phyloP scores from a whole-genome alignment of 2,329 filamentous ascomycete species.

The Ophiostoma novo-ulmi region DNA sequence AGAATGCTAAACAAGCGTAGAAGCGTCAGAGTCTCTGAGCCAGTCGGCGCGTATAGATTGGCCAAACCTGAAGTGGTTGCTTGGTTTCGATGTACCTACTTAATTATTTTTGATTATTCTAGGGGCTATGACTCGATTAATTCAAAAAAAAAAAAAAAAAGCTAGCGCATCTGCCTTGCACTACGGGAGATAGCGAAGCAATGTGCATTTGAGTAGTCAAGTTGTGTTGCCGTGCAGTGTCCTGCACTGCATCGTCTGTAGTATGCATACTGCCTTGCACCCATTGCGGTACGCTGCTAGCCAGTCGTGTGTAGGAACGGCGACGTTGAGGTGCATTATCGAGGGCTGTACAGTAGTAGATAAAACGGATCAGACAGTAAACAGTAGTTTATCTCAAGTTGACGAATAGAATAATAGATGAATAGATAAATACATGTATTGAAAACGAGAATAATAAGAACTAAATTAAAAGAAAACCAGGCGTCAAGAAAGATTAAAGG shows the following conservation, averaged over 20 bases:
- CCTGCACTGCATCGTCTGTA: neutral
- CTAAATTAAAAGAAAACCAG: neutral
- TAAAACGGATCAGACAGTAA: neutral
- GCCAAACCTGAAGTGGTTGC: neutral
- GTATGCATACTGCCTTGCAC: slow-evolving; percentile 1
- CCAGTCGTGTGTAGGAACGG: slow-evolving; percentile 20
- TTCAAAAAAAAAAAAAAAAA: neutral
- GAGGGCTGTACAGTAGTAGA: too few relatives aligned
- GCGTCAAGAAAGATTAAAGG: slow-evolving; percentile 7
- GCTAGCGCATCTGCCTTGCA: neutral
- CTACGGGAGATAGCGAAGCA: neutral
- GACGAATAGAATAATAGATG: too few relatives aligned
- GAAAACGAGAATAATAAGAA: neutral
- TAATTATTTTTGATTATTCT: neutral
- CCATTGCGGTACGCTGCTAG: slow-evolving; percentile 4
- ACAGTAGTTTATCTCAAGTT: neutral
- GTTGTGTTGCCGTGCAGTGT: neutral
- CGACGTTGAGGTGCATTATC: slow-evolving; percentile 3
- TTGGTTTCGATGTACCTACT: neutral
- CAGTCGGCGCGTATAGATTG: slow-evolving; percentile 22
- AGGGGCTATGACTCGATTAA: neutral
- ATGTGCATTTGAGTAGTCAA: neutral
- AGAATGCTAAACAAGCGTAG: neutral
- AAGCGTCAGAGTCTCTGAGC: slow-evolving; percentile 5
- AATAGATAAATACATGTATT: neutral